Evolutionary conservation across 495 filamentous ascomycete genomes (phyloP), one percentile per base, ranked within the genome.

Genomic region (Staphylotrichum tortipilum): DNA sequence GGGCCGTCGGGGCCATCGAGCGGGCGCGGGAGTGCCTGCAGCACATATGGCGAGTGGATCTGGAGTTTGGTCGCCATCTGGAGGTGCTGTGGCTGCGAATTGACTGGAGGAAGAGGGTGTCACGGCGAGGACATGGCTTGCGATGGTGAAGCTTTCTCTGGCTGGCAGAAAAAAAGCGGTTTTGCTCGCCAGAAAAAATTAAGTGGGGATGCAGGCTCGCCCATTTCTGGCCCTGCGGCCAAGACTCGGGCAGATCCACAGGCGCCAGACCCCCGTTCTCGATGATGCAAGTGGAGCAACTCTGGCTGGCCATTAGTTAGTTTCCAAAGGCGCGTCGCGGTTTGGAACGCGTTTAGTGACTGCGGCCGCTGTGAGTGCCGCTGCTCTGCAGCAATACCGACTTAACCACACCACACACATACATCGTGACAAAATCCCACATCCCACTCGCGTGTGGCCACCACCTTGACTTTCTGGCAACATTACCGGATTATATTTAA

Each of bases 11-110:
- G 49, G 34, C 57, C 52, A 49, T 81, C 78, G 47, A 88, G 71
- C 18, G 84, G 82, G 42, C 71, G 71, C 24, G 84, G 82, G 60
- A 91, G 68, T 36, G 80, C 69, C 29, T 84, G 79, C 55, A 91
- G 68, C 47, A 84, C 74, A 52, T 77, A 79, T 9, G 78, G 77
- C 54, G 69, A 70, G 60, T 78, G 73, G 19, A 82, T 67, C 37
- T 77, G 68, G 37, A 78, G 71, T 45, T 71, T 69, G 37, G 75
- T 71, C 50, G 75, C 73, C 76, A 80, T 80, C 19, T 43, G 54
- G 53, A 17, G 17, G 14, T 34, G 24, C 10, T 17, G 33, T 38
- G 22, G 42, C 18, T 47, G 39, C 34, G 44, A 23, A 21, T 49
- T 38, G 21, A 49, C 19, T 11, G 15, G 39, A 31, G 4, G 24